These are phyloP conservation scores for Clathrospora elynae DNA, from an alignment of 2,329 filamentous ascomycete genomes.

Conservation along the genomic window DNA sequence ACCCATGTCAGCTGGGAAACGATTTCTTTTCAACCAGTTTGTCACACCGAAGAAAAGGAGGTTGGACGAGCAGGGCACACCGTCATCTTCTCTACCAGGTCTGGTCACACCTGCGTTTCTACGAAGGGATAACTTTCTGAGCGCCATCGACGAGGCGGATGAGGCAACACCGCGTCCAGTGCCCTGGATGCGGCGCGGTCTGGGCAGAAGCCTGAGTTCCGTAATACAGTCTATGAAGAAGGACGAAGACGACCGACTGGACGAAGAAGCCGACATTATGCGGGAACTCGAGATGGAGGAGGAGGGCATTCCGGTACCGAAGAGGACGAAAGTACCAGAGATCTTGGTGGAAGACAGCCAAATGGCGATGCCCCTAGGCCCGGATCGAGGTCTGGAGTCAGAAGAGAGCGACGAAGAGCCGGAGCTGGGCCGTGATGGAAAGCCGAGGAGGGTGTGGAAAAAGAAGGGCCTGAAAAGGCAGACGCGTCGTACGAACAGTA, in stretches of 20 bases:
- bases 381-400: conserved; percentile 55
- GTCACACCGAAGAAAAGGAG: conserved; percentile 62
- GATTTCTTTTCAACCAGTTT: conserved; percentile 66
- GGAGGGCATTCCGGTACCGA: conserved; percentile 30
- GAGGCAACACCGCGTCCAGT: conserved; percentile 42
- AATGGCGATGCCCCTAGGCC: conserved; percentile 51
- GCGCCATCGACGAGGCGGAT: conserved; percentile 62
- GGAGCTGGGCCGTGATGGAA: conserved; percentile 59
- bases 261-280: conserved; percentile 75
- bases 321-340: conserved; percentile 36
- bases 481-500: conserved; percentile 68
- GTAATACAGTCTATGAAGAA: conserved; percentile 73
- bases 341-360: conserved; percentile 53
- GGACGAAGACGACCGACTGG: conserved; percentile 57
- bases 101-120: conserved; percentile 76
- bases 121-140: conserved; percentile 57
- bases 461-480: conserved; percentile 85
- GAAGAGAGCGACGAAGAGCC: conserved; percentile 59
- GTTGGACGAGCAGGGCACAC: conserved; percentile 47
- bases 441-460: conserved; percentile 70
- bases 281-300: conserved; percentile 67
- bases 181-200: conserved; percentile 51
- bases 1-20: conserved; percentile 62
- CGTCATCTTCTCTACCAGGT: conserved; percentile 40
- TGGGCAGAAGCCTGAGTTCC: conserved; percentile 73